Base-by-base conservation (phyloP, 108 stramenopile species). In the Nitzschia inconspicua region DNA sequence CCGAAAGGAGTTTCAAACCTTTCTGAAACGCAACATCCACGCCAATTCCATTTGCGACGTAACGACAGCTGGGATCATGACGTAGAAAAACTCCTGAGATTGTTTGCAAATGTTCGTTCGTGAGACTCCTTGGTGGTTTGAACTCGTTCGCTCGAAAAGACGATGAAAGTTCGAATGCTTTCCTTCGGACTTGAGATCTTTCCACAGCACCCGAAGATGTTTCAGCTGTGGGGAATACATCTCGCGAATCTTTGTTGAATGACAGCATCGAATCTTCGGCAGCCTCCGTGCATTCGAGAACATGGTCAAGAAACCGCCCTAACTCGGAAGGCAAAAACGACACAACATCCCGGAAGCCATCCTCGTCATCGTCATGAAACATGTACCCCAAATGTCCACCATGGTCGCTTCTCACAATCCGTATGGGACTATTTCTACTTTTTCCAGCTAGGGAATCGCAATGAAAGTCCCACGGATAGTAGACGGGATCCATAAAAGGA, bases 311-410 rank as follows among this genome's bases (percentile, higher is more conserved):
- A 44, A 85, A 85, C 40, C 79, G 54, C 37, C 67, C 75, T 19
- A 85, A 55, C 44, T 85, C 70, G 40, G 70, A 53, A 19, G 83
- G 72, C 57, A 76, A 60, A 47, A 55, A 65, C 1, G 65, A 48
- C n/a, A n/a, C n/a, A n/a, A n/a, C n/a, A n/a, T n/a, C n/a, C n/a
- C n/a, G n/a, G n/a, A n/a, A n/a, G 7, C 56, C 53, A 9, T 53
- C 32, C 37, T 72, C 60, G 43, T 80, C 70, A 57, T 75, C 66
- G 14, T 57, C 13, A 16, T 58, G 57, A 16, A 58, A 58, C 3
- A 61, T 47, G 44, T 60, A 70, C 1, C 87, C 87, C 20, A 80
- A 65, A 65, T 89, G 87, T 2, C 87, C 87, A 23, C 87, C 87
- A 44, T 73, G n/a, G 19, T 72, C 37, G 5, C 77, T 81, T 13